These are phyloP conservation scores for Metschnikowia amazonensis DNA, from an alignment of 805 yeast genomes.

Conservation along the genomic window DNA sequence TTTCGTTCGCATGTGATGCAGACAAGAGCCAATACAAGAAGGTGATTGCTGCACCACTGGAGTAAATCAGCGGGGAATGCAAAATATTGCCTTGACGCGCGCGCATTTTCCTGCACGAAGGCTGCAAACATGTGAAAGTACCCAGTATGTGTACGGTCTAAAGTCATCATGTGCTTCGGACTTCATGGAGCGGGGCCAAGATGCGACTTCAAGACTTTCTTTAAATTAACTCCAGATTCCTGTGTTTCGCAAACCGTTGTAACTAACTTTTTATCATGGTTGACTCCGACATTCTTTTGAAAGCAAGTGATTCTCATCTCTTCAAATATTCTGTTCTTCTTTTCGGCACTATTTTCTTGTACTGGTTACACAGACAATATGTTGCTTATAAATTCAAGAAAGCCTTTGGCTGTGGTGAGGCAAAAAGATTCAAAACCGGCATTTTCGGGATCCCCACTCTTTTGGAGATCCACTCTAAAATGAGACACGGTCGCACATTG, in stretches of 20 bases:
- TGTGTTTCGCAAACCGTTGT: neutral
- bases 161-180: conserved; percentile 3
- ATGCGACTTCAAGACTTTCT: neutral
- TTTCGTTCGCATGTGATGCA: conserved; percentile 26
- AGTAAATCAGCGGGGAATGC: conserved; percentile 3
- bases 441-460: conserved; percentile 12
- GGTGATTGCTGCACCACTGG: conserved; percentile 7
- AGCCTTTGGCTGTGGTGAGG: conserved; percentile 13
- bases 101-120: conserved; percentile 1
- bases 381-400: conserved; percentile 11
- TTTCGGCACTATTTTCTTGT: conserved; percentile 9
- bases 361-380: conserved; percentile 12
- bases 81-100: neutral
- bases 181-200: conserved; percentile 1
- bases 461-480: conserved; percentile 5
- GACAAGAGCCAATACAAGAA: conserved; percentile 19
- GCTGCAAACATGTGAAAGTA: conserved; percentile 1
- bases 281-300: neutral
- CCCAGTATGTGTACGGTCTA: neutral
- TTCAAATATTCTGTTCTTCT: conserved; percentile 14
- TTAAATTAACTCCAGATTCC: conserved; percentile 1
- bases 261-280: neutral
- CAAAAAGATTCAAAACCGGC: conserved; percentile 5
- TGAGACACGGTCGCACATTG: conserved; percentile 13
- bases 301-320: neutral